Evolutionary conservation across 1,284 basidiomycete genomes (phyloP).

Genomic region (Tilletiopsis washingtonensis): DNA sequence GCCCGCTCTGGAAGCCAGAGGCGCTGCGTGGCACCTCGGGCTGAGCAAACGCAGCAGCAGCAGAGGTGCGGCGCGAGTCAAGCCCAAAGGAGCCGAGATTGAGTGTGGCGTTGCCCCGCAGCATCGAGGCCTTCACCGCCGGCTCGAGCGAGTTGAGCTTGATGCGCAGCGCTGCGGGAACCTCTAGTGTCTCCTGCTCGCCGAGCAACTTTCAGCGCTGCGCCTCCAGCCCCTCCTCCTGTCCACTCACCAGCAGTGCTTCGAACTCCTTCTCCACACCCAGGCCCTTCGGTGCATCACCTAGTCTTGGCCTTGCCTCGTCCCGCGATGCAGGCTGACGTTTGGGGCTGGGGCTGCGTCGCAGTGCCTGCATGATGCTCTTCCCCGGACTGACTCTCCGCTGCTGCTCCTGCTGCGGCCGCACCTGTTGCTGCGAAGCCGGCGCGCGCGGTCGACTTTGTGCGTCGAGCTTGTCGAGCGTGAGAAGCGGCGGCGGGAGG

Average conservation of each 20-base stretch:
- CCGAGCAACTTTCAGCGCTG: neutral
- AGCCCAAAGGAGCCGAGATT: conserved; percentile 40
- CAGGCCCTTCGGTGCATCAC: too few species aligned
- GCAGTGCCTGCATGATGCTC: neutral
- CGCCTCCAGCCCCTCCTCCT: neutral
- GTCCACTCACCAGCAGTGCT: neutral
- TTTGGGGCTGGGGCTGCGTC: neutral
- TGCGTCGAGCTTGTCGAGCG: too few species aligned
- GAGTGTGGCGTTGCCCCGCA: conserved; percentile 69
- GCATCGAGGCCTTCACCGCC: conserved; percentile 78
- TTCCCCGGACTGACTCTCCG: neutral
- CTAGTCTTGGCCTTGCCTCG: too few species aligned
- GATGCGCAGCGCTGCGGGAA: conserved; percentile 64
- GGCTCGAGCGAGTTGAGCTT: conserved; percentile 70
- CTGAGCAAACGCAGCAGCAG: neutral
- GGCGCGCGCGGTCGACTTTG: too few species aligned
- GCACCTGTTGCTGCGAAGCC: too few species aligned
- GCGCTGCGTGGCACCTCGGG: too few species aligned
- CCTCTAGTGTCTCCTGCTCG: conserved; percentile 50
- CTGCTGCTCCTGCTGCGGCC: too few species aligned
- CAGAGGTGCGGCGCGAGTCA: neutral
- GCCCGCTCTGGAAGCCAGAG: too few species aligned
- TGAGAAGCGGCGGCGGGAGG: too few species aligned
- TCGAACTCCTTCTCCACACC: neutral
- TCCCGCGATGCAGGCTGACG: too few species aligned